Percentiles rank a stretch among this genome's conserved stretches.
These are phyloP conservation scores for Talaromyces ruber DNA, from an alignment of 495 filamentous ascomycete genomes.

Conservation along the genomic window DNA sequence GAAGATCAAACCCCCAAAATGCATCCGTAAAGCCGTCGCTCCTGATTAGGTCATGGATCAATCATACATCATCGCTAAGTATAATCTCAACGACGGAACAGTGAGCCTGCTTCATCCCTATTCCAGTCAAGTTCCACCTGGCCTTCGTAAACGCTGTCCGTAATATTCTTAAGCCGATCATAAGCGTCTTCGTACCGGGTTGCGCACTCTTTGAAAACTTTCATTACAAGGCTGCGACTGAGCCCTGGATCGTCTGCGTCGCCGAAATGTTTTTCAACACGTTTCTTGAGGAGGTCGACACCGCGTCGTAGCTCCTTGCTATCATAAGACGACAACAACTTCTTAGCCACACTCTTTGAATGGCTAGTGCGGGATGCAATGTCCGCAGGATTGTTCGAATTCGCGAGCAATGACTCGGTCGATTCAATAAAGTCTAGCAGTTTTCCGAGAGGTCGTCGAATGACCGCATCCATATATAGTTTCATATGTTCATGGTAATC, in stretches of 20 bases:
- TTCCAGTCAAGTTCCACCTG: slow-evolving; percentile 55
- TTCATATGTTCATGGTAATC: slow-evolving; percentile 86
- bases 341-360: slow-evolving; percentile 73
- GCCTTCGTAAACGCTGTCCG: slow-evolving; percentile 54
- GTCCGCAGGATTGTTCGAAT: slow-evolving; percentile 27
- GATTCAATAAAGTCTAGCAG: slow-evolving; percentile 84
- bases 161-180: slow-evolving; percentile 57
- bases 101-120: slow-evolving; percentile 45
- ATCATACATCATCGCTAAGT: slow-evolving; percentile 1
- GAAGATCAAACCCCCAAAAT: background rate
- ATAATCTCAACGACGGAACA: slow-evolving; percentile 25
- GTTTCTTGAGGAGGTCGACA: slow-evolving; percentile 74
- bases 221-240: slow-evolving; percentile 59
- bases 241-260: slow-evolving; percentile 70
- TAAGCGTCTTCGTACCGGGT: slow-evolving; percentile 64
- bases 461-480: slow-evolving; percentile 78
- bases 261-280: slow-evolving; percentile 94
- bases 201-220: slow-evolving; percentile 78
- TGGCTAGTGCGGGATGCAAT: slow-evolving; percentile 71
- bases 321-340: slow-evolving; percentile 71
- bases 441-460: slow-evolving; percentile 81
- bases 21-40: slow-evolving; percentile 1
- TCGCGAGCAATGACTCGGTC: slow-evolving; percentile 58
- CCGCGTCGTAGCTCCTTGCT: slow-evolving; percentile 74
- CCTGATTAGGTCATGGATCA: slow-evolving; percentile 7